phyloP scores from a whole-genome alignment of 352 stramenopile species.

The Phytophthora constricta region DNA sequence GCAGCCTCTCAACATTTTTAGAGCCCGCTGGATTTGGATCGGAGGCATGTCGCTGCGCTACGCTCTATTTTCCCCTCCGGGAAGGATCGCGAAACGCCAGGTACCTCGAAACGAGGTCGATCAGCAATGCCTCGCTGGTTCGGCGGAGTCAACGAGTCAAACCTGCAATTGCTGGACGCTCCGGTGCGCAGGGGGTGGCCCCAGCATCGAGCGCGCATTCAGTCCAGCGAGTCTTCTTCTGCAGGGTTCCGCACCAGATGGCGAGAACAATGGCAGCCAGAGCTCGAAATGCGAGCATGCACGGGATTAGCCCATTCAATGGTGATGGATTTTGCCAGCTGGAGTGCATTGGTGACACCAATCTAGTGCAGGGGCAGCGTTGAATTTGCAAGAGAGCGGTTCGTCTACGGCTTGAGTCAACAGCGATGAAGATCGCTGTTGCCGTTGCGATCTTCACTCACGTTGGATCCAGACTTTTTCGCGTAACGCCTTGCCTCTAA shows the following conservation, averaged over 20 bases:
- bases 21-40: conserved; percentile 20
- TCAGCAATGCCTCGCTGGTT: no score
- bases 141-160: neutral
- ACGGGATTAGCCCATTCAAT: no score
- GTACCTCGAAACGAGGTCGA: no score
- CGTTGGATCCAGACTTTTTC: no score
- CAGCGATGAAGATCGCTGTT: no score
- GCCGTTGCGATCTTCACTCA: no score
- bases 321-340: no score
- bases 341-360: no score
- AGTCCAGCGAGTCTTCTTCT: neutral
- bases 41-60: conserved; percentile 27
- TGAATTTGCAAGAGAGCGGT: no score
- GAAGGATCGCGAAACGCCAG: conserved; percentile 19
- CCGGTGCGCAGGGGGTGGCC: neutral
- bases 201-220: neutral
- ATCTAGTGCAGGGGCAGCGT: no score
- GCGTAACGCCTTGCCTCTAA: no score
- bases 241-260: neutral
- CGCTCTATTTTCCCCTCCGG: conserved; percentile 24
- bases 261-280: neutral
- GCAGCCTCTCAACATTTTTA: conserved; percentile 39
- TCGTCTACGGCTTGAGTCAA: no score
- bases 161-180: neutral
- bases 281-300: neutral